These are phyloP conservation scores for Lichtheimia hyalospora DNA, from an alignment of 371 early-diverging fungal genomes.

Conservation along the genomic window DNA sequence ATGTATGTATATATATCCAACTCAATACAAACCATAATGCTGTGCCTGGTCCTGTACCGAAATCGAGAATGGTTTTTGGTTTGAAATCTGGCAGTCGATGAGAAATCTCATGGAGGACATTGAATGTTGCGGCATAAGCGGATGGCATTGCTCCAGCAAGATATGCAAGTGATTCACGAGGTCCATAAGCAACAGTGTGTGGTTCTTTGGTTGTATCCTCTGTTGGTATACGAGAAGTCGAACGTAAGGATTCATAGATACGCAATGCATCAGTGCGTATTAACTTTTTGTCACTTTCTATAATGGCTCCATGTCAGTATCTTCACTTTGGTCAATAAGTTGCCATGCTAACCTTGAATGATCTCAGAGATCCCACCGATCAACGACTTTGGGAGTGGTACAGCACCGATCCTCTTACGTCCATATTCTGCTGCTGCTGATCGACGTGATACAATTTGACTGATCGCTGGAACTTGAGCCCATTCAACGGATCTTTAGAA, in stretches of 20 bases:
- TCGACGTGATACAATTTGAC: constrained; percentile 39
- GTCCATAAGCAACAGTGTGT: constrained; percentile 75
- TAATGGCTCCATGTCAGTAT: neutral
- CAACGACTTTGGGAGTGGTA: constrained; percentile 57
- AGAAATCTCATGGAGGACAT: constrained; percentile 69
- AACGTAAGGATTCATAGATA: constrained; percentile 68
- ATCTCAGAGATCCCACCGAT: constrained; percentile 48
- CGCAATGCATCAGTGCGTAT: constrained; percentile 69
- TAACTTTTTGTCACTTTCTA: constrained; percentile 52
- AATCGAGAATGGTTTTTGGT: constrained; percentile 74
- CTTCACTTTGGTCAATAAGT: neutral
- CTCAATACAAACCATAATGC: constrained; percentile 65
- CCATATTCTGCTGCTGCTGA: constrained; percentile 75
- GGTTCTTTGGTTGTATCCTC: constrained; percentile 45
- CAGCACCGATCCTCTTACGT: constrained; percentile 69
- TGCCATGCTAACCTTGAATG: constrained; percentile 29
- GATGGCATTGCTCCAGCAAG: constrained; percentile 69
- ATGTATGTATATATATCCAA: neutral
- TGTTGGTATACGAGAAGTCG: constrained; percentile 47
- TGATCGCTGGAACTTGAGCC: neutral
- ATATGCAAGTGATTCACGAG: constrained; percentile 74
- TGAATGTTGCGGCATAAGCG: constrained; percentile 66
- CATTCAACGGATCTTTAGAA: constrained; percentile 1
- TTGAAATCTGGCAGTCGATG: constrained; percentile 58
- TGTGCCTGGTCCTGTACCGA: constrained; percentile 89